Base-by-base conservation (phyloP, 2,329 filamentous ascomycete genomes). In the Rachicladosporium sp. region DNA sequence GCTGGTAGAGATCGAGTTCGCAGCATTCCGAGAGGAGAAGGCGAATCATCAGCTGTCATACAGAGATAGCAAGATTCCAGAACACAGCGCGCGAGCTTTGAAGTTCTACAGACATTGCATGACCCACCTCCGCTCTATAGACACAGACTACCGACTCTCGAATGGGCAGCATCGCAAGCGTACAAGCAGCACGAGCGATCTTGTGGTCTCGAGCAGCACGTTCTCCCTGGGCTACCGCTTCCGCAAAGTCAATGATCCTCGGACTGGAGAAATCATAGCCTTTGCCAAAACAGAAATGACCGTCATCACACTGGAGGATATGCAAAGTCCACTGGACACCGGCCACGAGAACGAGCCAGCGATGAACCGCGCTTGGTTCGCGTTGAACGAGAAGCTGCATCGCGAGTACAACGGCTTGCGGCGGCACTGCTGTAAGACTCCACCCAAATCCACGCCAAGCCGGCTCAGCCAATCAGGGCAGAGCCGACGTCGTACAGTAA, bases 1-100 rank as follows among this genome's bases (percentile, higher is more conserved):
- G 23, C 48, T 58, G 10, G 54, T 57, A 6, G 57, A 66, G 44
- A 65, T 66, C 34, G 62, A 67, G 44, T 68, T 68, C 45, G 57
- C 62, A 36, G 55, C 55, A 10, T 58, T 57, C 35, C 50, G 49
- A 35, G 41, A 57, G 21, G 55, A 58, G 41, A 47, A 49, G 19
- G 53, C 49, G 19, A 57, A 57, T 36, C 55, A 58, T 27, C 45
- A 52, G 19, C 50, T 58, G 10, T 58, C 55, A 2, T 58, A 52
- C 43, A 46, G 55, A 29, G 51, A 57, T 31, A 41, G 47, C 23
- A 42, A 45, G 9, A 46, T 57, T 27, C 49, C 52, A 2, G 44
- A 42, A 23, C 53, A 58, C 33, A 47, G 51, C 37, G 43, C 53
- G 38, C 47, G 54, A 35, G 46, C 52, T 2, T 41, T 53, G 6